Percentiles rank a stretch among this genome's conserved stretches.
These are phyloP conservation scores for Beverwykella pulmonaria DNA, from an alignment of 495 filamentous ascomycete genomes.

Conservation along the genomic window DNA sequence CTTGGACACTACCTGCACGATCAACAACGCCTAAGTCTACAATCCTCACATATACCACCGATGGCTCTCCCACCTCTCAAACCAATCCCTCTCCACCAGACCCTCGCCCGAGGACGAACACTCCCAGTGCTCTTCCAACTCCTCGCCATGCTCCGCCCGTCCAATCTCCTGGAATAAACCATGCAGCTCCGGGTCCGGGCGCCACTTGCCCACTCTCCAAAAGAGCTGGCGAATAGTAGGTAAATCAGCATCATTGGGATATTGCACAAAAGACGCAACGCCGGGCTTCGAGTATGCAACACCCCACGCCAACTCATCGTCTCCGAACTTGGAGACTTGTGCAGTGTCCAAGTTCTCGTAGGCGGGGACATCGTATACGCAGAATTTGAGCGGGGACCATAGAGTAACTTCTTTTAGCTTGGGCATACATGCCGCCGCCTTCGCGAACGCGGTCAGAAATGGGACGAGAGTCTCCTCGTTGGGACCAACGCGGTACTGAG, in stretches of 20 bases:
- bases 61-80: too few species aligned
- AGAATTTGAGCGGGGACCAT: background rate
- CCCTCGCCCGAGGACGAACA: too few species aligned
- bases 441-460: background rate
- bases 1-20: too few species aligned
- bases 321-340: too few species aligned
- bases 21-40: too few species aligned
- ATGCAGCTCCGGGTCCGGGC: background rate
- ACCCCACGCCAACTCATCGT: background rate
- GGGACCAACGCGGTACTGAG: background rate
- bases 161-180: background rate
- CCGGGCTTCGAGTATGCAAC: background rate
- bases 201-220: background rate
- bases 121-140: background rate
- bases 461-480: background rate
- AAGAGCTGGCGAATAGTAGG: background rate
- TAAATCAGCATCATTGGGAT: background rate
- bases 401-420: background rate
- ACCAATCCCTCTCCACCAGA: too few species aligned
- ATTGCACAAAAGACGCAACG: background rate
- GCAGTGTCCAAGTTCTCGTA: too few species aligned
- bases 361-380: background rate
- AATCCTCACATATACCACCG: too few species aligned
- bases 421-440: background rate
- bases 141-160: background rate